These are phyloP conservation scores for Sutorius australiensis DNA, from an alignment of 768 basidiomycete genomes.

Conservation along the genomic window DNA sequence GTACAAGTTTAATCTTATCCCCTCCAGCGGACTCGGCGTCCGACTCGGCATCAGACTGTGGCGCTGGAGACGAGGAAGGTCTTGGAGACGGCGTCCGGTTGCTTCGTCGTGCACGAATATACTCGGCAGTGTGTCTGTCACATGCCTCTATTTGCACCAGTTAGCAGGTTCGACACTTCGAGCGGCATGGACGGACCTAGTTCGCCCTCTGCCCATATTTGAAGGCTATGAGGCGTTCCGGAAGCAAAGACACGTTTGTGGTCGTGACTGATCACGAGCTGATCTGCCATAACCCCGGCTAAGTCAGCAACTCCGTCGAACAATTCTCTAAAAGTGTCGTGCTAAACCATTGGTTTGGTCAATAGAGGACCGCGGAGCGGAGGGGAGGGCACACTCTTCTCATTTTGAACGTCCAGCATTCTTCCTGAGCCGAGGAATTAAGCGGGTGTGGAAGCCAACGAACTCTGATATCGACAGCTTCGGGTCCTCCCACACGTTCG, in stretches of 20 bases:
- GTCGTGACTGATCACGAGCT: conserved; percentile 58
- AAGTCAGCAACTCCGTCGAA: conserved; percentile 68
- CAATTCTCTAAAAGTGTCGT: conserved; percentile 58
- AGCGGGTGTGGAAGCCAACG: conserved; percentile 66
- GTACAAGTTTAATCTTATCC: conserved; percentile 60
- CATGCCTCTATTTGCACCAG: conserved; percentile 52
- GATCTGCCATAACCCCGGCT: conserved; percentile 45
- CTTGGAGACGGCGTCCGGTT: conserved; percentile 24
- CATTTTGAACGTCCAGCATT: conserved; percentile 52
- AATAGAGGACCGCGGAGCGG: neutral
- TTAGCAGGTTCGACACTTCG: conserved; percentile 7
- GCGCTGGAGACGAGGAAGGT: conserved; percentile 19
- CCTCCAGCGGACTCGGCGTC: conserved; percentile 36
- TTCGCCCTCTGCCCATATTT: conserved; percentile 65
- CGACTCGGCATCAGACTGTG: conserved; percentile 26
- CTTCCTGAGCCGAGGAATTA: conserved; percentile 36
- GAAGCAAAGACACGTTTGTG: conserved; percentile 66
- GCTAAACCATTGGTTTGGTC: conserved; percentile 35
- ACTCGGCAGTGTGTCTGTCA: conserved; percentile 58
- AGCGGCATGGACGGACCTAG: conserved; percentile 45
- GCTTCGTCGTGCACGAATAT: conserved; percentile 45
- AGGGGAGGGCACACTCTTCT: conserved; percentile 45
- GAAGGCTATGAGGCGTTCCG: conserved; percentile 60
- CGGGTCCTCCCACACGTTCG: conserved; percentile 31
- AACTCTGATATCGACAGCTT: conserved; percentile 49